Evolutionary conservation across 202 grass and related monocot species (phyloP).

Genomic region (Eragrostis tef): DNA sequence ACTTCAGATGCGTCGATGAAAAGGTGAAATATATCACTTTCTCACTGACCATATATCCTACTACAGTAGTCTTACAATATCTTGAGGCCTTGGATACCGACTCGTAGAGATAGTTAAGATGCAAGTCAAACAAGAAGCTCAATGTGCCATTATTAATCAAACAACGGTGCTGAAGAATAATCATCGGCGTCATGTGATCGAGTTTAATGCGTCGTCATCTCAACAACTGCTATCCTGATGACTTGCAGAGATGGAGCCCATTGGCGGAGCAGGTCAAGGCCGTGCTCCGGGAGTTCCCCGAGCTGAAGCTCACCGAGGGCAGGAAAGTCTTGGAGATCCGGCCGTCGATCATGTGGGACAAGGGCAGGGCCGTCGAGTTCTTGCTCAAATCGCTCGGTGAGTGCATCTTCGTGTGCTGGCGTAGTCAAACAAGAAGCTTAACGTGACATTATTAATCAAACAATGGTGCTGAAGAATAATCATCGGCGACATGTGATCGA

Average conservation of each 20-base stretch:
- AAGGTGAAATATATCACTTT: slow-evolving; percentile 47
- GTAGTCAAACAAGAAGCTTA: background rate
- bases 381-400: slow-evolving; percentile 60
- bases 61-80: slow-evolving; percentile 34
- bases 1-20: slow-evolving; percentile 81
- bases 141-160: background rate
- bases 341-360: slow-evolving; percentile 65
- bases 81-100: slow-evolving; percentile 4
- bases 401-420: background rate
- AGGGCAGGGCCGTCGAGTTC: slow-evolving; percentile 71
- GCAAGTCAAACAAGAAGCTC: slow-evolving; percentile 48
- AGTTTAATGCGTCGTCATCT: slow-evolving; percentile 17
- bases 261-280: slow-evolving; percentile 65
- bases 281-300: slow-evolving; percentile 68
- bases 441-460: background rate
- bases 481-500: background rate
- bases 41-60: background rate
- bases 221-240: background rate
- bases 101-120: background rate
- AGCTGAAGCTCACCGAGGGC: slow-evolving; percentile 62
- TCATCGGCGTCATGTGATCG: background rate
- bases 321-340: slow-evolving; percentile 72
- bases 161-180: background rate
- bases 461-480: background rate
- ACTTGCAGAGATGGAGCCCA: slow-evolving; percentile 60